These are phyloP conservation scores for Magnusiomyces fungicola DNA, from an alignment of 1,139 yeast species.

Conservation along the genomic window DNA sequence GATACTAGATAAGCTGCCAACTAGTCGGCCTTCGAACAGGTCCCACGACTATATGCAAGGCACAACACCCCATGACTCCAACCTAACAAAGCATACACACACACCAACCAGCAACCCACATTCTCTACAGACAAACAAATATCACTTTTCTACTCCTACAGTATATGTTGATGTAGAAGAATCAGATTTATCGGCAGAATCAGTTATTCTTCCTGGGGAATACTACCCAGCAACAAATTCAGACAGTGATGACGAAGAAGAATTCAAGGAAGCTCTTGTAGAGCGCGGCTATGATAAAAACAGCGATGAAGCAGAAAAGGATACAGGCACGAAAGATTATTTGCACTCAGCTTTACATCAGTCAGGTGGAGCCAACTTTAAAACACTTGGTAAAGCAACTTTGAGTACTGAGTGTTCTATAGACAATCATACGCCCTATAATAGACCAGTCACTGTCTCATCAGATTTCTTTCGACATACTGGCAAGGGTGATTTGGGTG, in stretches of 20 bases:
- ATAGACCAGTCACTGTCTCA: neutral
- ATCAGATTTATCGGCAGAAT: neutral
- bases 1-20: too few species aligned
- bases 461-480: neutral
- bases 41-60: too few species aligned
- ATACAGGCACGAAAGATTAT: neutral
- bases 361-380: neutral
- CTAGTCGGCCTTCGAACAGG: too few species aligned
- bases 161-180: conserved; percentile 2
- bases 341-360: neutral
- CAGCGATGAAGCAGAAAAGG: neutral
- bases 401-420: too few species aligned
- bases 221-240: too few species aligned
- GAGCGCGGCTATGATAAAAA: too few species aligned
- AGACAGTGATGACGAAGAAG: neutral
- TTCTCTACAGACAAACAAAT: too few species aligned
- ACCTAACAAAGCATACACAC: too few species aligned
- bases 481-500: neutral
- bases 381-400: too few species aligned
- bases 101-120: too few species aligned
- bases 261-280: neutral
- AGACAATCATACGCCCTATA: too few species aligned
- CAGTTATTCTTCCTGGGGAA: conserved; percentile 1
- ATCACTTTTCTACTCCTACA: neutral
- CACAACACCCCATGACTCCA: too few species aligned